Evolutionary conservation across 2,329 filamentous ascomycete species (phyloP), one percentile per base, ranked within the genome.

Genomic region (Orbilia oligospora): DNA sequence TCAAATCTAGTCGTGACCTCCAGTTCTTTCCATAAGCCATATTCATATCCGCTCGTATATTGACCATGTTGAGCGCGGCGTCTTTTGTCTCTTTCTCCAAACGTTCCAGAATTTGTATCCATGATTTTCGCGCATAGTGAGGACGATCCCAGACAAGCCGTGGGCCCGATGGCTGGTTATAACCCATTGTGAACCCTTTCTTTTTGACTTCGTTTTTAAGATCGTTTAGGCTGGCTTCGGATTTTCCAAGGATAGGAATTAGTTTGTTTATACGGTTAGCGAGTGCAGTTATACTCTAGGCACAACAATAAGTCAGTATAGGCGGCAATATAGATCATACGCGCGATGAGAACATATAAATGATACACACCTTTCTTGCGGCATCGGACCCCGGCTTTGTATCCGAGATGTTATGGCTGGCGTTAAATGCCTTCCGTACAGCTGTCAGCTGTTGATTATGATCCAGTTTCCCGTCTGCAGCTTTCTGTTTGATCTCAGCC

Each of bases 391-490:
- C 36, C 3, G 68, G 24, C 33, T 44, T 64, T 63, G 24, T 8
- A 30, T 56, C 63, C n/a, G 63, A 64, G n/a, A 69, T 22, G 6
- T 44, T 66, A 44, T 78, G 68, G 9, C 68, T 53, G 0, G 18
- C n/a, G 24, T 65, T 36, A 41, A 78, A 78, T 0, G 68, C 75
- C 48, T 58, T 65, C 14, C 46, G 49, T 48, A 78, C 67, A 30
- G 68, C 75, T 14, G 63, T 78, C 63, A 78, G 46, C 18, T 75
- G 76, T 46, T 70, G 70, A 24, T 79, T 79, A 41, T 67, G 67
- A 63, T 71, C 71, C 24, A 65, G 44, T 20, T 66, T 71, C 22
- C 68, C 76, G 12, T 69, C 55, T 2, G 41, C 55, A 18, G 76
- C 70, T 18, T 33, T 30, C 51, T 71, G 27, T 20, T 71, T 79